Evolutionary conservation across 805 yeast genomes (phyloP), one percentile per base, ranked within the genome.

Genomic region (Monosporozyma aerobia): DNA sequence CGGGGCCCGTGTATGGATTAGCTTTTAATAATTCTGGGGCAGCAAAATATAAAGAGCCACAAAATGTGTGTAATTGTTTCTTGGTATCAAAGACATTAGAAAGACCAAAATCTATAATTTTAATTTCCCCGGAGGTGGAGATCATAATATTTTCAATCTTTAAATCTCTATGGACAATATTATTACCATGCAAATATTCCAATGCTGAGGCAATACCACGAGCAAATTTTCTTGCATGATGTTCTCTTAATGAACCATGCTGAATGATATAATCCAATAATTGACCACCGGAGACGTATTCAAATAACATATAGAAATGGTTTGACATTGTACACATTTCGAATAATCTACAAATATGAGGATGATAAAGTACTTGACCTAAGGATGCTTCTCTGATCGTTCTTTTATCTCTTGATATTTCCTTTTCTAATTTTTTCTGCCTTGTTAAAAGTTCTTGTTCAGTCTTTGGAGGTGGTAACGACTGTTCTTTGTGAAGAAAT

Each of bases 21-120:
- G 98, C 99, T 54, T 87, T 86, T 51, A 94, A 74, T 59, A 94
- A 76, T 69, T 94, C 99, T 0, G 99, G 99, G 0, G 99, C 99
- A 0, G 99, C 99, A 78, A 94, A 94, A 68, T 94, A 94, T 50
- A 94, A 75, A 0, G 97, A 90, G 3, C 99, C 99, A 75, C 99
- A 94, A 65, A 88, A 94, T 1, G 99, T 94, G 64, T 87, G 88
- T 64, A 94, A 79, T 52, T 89, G 73, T 44, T 82, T 75, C 54
- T 79, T 78, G 19, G 82, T 80, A 47, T 89, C 81, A 67, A 80
- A 94, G 67, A 94, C 72, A 70, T 94, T 94, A 11, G 97, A 87
- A 43, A 94, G 77, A 9, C 99, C 99, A 69, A 94, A 94, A 72
- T 94, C 99, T 56, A 94, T 94, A 60, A 94, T 85, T 68, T 92